phyloP scores from a whole-genome alignment of 139 green algal genomes.

The Chlorella vulgaris region DNA sequence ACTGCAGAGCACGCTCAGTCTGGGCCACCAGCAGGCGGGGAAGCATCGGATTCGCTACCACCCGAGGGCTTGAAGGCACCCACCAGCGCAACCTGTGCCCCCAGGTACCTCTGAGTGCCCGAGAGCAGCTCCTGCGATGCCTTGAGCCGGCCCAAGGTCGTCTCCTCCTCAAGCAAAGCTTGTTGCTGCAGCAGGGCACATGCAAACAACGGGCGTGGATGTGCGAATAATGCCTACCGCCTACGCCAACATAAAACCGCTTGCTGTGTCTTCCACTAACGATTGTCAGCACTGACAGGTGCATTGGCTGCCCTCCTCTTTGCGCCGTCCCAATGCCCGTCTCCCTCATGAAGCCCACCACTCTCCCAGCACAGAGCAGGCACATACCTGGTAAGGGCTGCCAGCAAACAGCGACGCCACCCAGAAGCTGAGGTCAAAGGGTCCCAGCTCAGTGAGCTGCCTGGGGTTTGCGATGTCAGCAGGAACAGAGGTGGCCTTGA shows the following conservation, averaged over 20 bases:
- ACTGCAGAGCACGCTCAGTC: not conserved
- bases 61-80: constrained; percentile 30
- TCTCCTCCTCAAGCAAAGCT: constrained; percentile 43
- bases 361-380: not conserved
- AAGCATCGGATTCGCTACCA: not conserved
- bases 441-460: constrained; percentile 36
- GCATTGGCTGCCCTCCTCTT: no score
- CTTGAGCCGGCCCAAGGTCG: constrained; percentile 37
- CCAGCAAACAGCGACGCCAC: constrained; percentile 49
- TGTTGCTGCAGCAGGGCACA: constrained; percentile 32
- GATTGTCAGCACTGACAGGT: no score
- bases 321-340: no score
- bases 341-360: not conserved
- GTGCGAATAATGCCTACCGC: no score
- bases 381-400: constrained; percentile 32
- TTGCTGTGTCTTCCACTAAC: no score
- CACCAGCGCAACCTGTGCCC: constrained; percentile 36
- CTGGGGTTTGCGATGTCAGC: constrained; percentile 32
- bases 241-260: not conserved
- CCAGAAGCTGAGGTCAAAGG: constrained; percentile 49
- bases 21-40: constrained; percentile 16
- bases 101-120: constrained; percentile 36
- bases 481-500: constrained; percentile 27
- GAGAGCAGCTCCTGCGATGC: constrained; percentile 31
- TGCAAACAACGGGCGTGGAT: not conserved